Evolutionary conservation across 2,329 filamentous ascomycete species (phyloP).

Genomic region (Penicillium sp.): DNA sequence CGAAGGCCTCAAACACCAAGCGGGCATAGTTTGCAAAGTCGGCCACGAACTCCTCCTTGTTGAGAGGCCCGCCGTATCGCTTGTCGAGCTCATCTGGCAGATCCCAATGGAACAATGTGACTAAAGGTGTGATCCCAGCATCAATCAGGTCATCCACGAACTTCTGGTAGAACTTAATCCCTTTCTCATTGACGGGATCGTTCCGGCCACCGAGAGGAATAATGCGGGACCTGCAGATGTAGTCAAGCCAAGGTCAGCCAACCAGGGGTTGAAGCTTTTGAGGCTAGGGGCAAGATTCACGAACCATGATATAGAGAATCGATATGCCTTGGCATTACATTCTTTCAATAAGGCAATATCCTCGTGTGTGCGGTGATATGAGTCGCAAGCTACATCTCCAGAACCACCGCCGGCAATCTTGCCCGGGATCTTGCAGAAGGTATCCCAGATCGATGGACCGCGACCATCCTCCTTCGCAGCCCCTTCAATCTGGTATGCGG

Average conservation of each 20-base stretch:
- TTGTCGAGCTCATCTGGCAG: conserved; percentile 72
- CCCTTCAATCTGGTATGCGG: conserved; percentile 84
- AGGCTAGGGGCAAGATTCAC: neutral
- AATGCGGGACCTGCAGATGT: conserved; percentile 58
- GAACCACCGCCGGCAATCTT: conserved; percentile 77
- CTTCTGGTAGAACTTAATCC: conserved; percentile 72
- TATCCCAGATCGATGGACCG: conserved; percentile 82
- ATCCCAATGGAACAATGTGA: conserved; percentile 88
- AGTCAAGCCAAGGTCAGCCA: neutral
- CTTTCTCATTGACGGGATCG: conserved; percentile 74
- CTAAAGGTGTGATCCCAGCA: conserved; percentile 72
- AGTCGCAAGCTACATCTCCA: conserved; percentile 78
- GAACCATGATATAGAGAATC: conserved; percentile 75
- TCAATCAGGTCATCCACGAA: conserved; percentile 74
- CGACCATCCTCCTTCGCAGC: conserved; percentile 70
- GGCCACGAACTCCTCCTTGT: conserved; percentile 74
- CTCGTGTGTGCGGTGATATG: conserved; percentile 72
- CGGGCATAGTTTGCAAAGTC: conserved; percentile 78
- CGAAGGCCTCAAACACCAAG: conserved; percentile 68
- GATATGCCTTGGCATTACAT: conserved; percentile 70
- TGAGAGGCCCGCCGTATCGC: conserved; percentile 76
- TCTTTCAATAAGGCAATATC: conserved; percentile 75
- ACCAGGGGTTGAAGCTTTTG: neutral
- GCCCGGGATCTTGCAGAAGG: conserved; percentile 74
- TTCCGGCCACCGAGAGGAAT: conserved; percentile 80